These are phyloP conservation scores for Skeletonema menzelii DNA, from an alignment of 108 stramenopile genomes.

Conservation along the genomic window DNA sequence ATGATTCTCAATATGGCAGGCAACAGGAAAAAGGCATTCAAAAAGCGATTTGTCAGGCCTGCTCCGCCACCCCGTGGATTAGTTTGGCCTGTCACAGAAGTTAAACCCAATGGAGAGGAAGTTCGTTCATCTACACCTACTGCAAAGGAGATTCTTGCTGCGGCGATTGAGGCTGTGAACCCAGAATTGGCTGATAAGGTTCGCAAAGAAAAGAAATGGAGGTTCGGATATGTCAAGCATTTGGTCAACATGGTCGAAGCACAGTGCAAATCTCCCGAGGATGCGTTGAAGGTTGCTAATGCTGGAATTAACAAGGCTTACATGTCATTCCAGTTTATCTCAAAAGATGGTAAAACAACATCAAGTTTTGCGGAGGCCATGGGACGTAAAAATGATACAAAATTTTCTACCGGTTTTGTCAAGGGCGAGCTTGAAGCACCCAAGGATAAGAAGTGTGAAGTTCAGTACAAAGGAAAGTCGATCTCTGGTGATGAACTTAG, in stretches of 20 bases:
- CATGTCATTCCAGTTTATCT: slow-evolving; percentile 91
- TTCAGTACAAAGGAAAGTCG: slow-evolving; percentile 91
- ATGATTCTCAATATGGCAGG: slow-evolving; percentile 96
- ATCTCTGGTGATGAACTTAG: slow-evolving; percentile 81
- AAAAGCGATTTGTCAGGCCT: slow-evolving; percentile 87
- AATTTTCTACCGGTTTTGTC: slow-evolving; percentile 86
- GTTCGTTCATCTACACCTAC: slow-evolving; percentile 84
- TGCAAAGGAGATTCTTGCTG: slow-evolving; percentile 85
- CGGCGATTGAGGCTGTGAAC: slow-evolving; percentile 85
- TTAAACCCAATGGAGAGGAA: slow-evolving; percentile 57
- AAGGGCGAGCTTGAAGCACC: slow-evolving; percentile 55
- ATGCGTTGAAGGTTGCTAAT: slow-evolving; percentile 84
- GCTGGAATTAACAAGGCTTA: slow-evolving; percentile 92
- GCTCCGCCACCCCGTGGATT: slow-evolving; percentile 90
- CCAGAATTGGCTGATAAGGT: slow-evolving; percentile 63
- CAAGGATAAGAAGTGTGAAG: slow-evolving; percentile 56
- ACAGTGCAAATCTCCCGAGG: slow-evolving; percentile 83
- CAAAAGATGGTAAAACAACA: slow-evolving; percentile 69
- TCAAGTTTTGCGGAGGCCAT: slow-evolving; percentile 84
- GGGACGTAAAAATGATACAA: slow-evolving; percentile 64
- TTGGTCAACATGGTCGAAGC: slow-evolving; percentile 81
- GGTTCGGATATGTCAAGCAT: slow-evolving; percentile 93
- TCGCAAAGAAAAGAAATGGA: slow-evolving; percentile 67
- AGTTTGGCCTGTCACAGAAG: slow-evolving; percentile 83
- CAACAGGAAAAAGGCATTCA: slow-evolving; percentile 89